Conservation (phyloP, 140 eudicot species). For the Cichorium intybus region DNA sequence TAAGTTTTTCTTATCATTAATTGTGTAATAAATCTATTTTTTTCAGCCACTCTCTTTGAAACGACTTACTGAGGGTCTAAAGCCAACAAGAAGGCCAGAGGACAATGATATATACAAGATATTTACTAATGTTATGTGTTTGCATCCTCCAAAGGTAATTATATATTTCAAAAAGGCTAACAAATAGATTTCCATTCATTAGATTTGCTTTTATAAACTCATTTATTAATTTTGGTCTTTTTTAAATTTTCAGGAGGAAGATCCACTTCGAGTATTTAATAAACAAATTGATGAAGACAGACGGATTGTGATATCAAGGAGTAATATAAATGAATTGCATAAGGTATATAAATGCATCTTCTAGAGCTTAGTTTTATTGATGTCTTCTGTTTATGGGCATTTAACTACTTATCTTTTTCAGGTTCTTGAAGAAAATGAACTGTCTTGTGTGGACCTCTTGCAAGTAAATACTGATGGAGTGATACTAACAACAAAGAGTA, state of each 20-base stretch:
- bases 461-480: slow-evolving; percentile 88
- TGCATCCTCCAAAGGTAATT: slow-evolving; percentile 80
- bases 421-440: slow-evolving; percentile 97
- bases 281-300: slow-evolving; percentile 97
- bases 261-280: slow-evolving; percentile 66
- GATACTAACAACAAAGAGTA: slow-evolving; percentile 73
- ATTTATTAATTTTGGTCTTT: not conserved
- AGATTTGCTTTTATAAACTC: not conserved
- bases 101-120: slow-evolving; percentile 72
- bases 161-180: too few species aligned
- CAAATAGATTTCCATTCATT: not conserved
- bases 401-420: slow-evolving; percentile 29
- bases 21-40: slow-evolving; percentile 5
- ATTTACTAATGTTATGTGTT: slow-evolving; percentile 61
- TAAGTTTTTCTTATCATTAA: not conserved
- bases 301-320: slow-evolving; percentile 81
- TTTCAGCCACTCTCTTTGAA: slow-evolving; percentile 82
- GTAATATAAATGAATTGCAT: slow-evolving; percentile 76
- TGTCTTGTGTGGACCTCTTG: slow-evolving; percentile 78
- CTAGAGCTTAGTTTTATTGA: too few species aligned
- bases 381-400: slow-evolving; percentile 4
- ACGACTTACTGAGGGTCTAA: slow-evolving; percentile 79
- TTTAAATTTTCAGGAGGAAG: slow-evolving; percentile 79
- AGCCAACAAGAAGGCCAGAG: slow-evolving; percentile 51
- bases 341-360: slow-evolving; percentile 52